These are phyloP conservation scores for Candida odintsovae DNA, from an alignment of 805 yeast species.

Conservation along the genomic window DNA sequence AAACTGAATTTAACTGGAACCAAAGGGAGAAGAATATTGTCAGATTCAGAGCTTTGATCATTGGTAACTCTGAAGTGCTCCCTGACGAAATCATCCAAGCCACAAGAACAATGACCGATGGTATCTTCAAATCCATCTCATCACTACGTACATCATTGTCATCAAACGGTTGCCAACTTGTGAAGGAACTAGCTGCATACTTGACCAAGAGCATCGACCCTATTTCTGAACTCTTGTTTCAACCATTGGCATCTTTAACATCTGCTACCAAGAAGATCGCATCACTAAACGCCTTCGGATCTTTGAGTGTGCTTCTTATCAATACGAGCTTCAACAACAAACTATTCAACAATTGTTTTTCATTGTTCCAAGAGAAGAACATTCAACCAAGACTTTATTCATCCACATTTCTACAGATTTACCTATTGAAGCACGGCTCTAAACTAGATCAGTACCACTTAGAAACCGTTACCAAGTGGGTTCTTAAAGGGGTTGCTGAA, in stretches of 20 bases:
- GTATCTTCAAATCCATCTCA: constrained; percentile 55
- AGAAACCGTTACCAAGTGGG: constrained; percentile 43
- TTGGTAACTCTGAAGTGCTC: constrained; percentile 48
- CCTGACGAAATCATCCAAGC: constrained; percentile 31
- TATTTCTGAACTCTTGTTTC: constrained; percentile 29
- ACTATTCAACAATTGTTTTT: constrained; percentile 41
- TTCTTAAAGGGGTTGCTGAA: constrained; percentile 63
- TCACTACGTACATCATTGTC: constrained; percentile 85
- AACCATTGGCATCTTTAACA: constrained; percentile 26
- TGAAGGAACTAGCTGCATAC: constrained; percentile 51
- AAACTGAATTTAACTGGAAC: constrained; percentile 87
- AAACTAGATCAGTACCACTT: constrained; percentile 25
- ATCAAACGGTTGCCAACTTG: constrained; percentile 64
- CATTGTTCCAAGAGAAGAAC: constrained; percentile 62
- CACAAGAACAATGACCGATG: constrained; percentile 41
- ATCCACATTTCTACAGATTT: constrained; percentile 63
- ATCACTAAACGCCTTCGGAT: constrained; percentile 28
- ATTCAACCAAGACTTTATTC: constrained; percentile 65
- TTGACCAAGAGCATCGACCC: constrained; percentile 25
- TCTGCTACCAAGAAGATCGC: constrained; percentile 34
- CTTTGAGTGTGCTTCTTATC: constrained; percentile 44
- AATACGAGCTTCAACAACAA: constrained; percentile 50
- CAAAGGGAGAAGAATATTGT: constrained; percentile 58
- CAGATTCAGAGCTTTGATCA: constrained; percentile 49
- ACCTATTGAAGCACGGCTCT: constrained; percentile 45